A percentile compares a stretch with the other conserved stretches of the same genome.
Evolutionary conservation across 2,329 filamentous ascomycete species (phyloP).

Genomic region (Diaporthe sp.): DNA sequence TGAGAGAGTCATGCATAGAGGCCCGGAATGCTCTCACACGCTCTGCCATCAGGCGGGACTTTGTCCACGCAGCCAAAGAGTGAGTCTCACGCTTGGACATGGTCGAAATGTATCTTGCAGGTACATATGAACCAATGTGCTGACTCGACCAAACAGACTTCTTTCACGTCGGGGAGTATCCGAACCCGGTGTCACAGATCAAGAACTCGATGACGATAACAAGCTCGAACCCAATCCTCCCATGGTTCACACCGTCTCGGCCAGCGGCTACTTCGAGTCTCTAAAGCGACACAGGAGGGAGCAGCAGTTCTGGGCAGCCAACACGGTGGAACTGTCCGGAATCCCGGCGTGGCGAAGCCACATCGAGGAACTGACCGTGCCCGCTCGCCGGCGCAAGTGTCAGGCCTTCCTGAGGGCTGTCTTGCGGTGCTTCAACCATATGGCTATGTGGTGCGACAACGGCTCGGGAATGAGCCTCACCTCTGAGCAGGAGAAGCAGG

Average conservation of each 20-base stretch:
- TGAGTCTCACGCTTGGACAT: background rate
- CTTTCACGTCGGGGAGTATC: background rate
- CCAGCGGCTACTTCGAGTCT: slow-evolving; percentile 3
- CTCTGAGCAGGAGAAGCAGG: background rate
- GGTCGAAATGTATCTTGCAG: background rate
- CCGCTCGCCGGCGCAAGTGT: background rate
- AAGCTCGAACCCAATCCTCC: background rate
- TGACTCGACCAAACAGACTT: background rate
- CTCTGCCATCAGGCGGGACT: background rate
- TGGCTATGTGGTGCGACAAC: slow-evolving; percentile 15
- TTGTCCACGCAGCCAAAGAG: slow-evolving; percentile 2
- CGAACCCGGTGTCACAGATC: background rate
- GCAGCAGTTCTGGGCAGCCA: background rate
- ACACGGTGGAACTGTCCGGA: background rate
- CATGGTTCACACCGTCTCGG: background rate
- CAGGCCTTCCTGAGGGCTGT: background rate
- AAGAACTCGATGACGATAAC: background rate
- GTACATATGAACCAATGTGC: background rate
- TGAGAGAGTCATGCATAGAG: background rate
- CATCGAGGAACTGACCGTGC: slow-evolving; percentile 6
- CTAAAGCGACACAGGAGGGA: background rate
- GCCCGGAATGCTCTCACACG: background rate
- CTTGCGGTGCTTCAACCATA: background rate
- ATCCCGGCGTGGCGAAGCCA: slow-evolving; percentile 14
- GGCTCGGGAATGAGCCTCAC: background rate